These are phyloP conservation scores for Phaeosphaeriaceae sp. DNA, from an alignment of 2,329 filamentous ascomycete species.

Conservation along the genomic window DNA sequence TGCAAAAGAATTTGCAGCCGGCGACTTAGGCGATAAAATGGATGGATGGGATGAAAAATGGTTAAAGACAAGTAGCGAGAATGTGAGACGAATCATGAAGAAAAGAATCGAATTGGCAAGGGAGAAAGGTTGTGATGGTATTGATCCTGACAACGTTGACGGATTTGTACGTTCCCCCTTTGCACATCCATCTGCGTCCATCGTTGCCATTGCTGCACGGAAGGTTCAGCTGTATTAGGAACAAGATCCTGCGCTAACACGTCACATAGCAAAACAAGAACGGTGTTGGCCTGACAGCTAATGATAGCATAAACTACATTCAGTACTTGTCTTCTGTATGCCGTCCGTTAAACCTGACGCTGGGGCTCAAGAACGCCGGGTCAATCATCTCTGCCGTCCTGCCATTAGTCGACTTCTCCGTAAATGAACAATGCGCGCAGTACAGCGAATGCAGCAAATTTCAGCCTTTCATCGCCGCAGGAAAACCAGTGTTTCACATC, in stretches of 20 bases:
- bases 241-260: background rate
- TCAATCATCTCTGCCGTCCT: constrained; percentile 62
- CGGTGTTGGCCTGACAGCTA: constrained; percentile 63
- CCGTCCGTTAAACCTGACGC: constrained; percentile 60
- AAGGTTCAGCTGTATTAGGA: background rate
- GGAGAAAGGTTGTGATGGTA: constrained; percentile 69
- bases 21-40: constrained; percentile 65
- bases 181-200: too few relatives aligned
- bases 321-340: constrained; percentile 65
- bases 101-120: constrained; percentile 64
- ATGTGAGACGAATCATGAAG: constrained; percentile 70
- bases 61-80: constrained; percentile 64
- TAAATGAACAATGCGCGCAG: constrained; percentile 73
- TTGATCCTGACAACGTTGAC: constrained; percentile 76
- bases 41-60: constrained; percentile 74
- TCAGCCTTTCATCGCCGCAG: constrained; percentile 62
- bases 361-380: constrained; percentile 73
- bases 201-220: too few relatives aligned
- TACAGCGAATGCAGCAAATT: constrained; percentile 66
- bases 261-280: constrained; percentile 61
- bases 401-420: constrained; percentile 65
- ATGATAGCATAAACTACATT: constrained; percentile 65
- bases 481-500: constrained; percentile 75
- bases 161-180: constrained; percentile 58
- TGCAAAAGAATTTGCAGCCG: constrained; percentile 58